These are phyloP conservation scores for Cystobasidium sp. DNA, from an alignment of 1,284 basidiomycete genomes.

Conservation along the genomic window DNA sequence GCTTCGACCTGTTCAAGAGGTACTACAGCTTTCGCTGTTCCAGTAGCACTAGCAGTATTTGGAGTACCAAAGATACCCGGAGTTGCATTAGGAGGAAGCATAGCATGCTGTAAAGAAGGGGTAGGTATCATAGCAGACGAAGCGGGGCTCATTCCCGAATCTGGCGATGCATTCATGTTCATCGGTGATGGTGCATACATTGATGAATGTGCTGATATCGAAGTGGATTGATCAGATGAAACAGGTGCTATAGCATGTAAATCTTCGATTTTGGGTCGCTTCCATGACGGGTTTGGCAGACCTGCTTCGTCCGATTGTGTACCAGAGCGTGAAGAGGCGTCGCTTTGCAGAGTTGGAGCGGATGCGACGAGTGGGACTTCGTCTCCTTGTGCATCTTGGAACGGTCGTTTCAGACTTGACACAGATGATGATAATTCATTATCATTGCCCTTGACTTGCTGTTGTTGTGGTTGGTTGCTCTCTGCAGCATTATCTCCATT, in stretches of 20 bases:
- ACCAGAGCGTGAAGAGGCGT: not conserved
- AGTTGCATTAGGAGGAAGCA: constrained; percentile 20
- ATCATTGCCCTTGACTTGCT: not conserved
- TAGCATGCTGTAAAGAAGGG: constrained; percentile 27
- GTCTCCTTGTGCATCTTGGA: constrained; percentile 11
- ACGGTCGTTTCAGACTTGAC: constrained; percentile 33
- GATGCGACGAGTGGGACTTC: not conserved
- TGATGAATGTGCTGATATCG: constrained; percentile 2
- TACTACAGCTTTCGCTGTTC: constrained; percentile 6
- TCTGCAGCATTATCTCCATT: not conserved
- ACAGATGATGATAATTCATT: constrained; percentile 12
- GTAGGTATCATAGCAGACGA: constrained; percentile 36
- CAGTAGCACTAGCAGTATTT: not conserved
- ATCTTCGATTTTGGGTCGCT: constrained; percentile 26
- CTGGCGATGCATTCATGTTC: constrained; percentile 37
- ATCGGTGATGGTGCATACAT: constrained; percentile 23
- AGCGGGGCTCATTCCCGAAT: constrained; percentile 33
- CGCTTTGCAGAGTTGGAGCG: not conserved
- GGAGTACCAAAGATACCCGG: not conserved
- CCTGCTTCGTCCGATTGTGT: not conserved
- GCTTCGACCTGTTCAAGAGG: constrained; percentile 34
- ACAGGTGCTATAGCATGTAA: not conserved
- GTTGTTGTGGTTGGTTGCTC: not conserved
- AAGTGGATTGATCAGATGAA: constrained; percentile 8
- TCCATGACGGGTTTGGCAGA: constrained; percentile 29